Percentiles rank a stretch among this genome's conserved stretches.
Evolutionary conservation across 305 asterid species (phyloP).

Genomic region (Petunia hybrid): DNA sequence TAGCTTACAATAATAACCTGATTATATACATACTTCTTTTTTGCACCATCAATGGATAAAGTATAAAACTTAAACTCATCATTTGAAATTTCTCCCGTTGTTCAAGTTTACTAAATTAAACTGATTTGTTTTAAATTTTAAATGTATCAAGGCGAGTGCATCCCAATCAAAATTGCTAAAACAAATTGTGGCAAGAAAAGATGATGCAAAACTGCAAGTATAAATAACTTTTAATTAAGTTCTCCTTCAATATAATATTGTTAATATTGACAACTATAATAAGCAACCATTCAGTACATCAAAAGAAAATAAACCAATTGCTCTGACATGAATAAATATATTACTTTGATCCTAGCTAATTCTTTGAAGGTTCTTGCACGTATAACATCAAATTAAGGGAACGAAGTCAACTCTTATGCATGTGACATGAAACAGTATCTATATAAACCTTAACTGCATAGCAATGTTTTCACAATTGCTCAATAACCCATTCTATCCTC

Average conservation of each 20-base stretch:
- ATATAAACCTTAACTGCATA: slow-evolving; percentile 41
- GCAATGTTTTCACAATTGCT: neutral
- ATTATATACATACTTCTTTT: too few species aligned
- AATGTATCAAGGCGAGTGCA: too few species aligned
- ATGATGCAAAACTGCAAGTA: too few species aligned
- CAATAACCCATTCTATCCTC: slow-evolving; percentile 5
- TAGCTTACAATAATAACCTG: too few species aligned
- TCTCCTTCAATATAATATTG: neutral
- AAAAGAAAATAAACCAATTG: neutral
- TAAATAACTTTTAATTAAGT: too few species aligned
- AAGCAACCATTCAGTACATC: neutral
- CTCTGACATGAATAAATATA: slow-evolving; percentile 42
- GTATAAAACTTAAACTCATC: too few species aligned
- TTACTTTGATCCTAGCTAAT: slow-evolving; percentile 38
- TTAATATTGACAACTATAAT: neutral
- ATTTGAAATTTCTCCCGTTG: too few species aligned
- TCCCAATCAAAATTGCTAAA: neutral
- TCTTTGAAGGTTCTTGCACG: slow-evolving; percentile 53
- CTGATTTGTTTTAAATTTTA: too few species aligned
- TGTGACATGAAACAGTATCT: slow-evolving; percentile 26
- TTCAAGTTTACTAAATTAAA: too few species aligned
- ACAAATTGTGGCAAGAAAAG: neutral
- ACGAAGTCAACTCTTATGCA: slow-evolving; percentile 33
- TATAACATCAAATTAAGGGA: slow-evolving; percentile 38
- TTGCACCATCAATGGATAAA: too few species aligned